Percentiles rank a stretch among this genome's conserved stretches.
Evolutionary conservation across 176 grass and related monocot genomes (phyloP).

Genomic region (Hyparrhenia diplandra): DNA sequence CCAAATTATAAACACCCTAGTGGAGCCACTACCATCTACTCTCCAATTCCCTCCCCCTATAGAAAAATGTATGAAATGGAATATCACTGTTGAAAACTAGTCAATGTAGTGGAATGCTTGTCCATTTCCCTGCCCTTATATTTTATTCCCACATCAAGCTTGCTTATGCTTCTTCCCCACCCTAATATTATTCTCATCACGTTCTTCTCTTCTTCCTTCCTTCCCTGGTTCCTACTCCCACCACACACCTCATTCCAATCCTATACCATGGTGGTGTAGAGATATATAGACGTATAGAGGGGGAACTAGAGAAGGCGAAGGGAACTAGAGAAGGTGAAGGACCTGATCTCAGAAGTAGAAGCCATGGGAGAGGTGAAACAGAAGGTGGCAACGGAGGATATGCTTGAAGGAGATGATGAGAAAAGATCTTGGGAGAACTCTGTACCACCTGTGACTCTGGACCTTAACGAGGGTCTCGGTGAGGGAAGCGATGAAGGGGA

Average conservation of each 20-base stretch:
- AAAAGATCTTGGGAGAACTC: constrained; percentile 28
- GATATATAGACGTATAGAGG: constrained; percentile 13
- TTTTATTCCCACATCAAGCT: constrained; percentile 42
- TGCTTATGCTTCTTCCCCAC: constrained; percentile 30
- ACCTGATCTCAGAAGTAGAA: constrained; percentile 5
- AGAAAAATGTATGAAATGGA: constrained; percentile 51
- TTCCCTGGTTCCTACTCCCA: constrained; percentile 30
- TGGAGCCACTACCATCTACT: constrained; percentile 14
- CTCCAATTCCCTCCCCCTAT: constrained; percentile 46
- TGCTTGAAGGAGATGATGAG: constrained; percentile 37
- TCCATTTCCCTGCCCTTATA: constrained; percentile 48
- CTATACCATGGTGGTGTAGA: constrained; percentile 44
- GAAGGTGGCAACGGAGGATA: constrained; percentile 41
- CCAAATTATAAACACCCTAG: constrained; percentile 23
- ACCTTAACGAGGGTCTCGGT: constrained; percentile 61
- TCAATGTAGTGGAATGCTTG: constrained; percentile 89
- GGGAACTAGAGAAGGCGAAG: too few relatives aligned
- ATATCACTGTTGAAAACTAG: constrained; percentile 56
- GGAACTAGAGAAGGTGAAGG: background rate
- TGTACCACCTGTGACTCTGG: constrained; percentile 24
- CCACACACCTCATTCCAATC: constrained; percentile 40
- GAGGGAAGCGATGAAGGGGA: constrained; percentile 24
- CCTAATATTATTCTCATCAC: constrained; percentile 38
- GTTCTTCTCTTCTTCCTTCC: constrained; percentile 60
- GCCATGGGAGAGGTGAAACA: constrained; percentile 45